phyloP scores from a whole-genome alignment of 1,284 basidiomycete genomes.

The Sporisorium graminicola region DNA sequence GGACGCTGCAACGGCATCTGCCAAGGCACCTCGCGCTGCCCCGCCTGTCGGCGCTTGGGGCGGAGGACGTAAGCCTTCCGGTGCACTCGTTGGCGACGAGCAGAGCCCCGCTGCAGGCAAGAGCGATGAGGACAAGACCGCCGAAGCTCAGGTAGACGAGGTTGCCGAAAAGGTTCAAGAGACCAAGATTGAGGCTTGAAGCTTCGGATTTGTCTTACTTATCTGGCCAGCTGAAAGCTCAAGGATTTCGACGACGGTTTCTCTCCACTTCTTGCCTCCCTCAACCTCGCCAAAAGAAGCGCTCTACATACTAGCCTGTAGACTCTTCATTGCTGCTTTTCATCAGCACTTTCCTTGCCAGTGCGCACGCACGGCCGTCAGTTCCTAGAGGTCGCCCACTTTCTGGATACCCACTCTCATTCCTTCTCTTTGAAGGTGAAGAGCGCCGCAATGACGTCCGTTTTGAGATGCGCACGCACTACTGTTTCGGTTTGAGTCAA shows the following conservation, averaged over 20 bases:
- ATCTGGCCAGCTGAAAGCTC: not conserved
- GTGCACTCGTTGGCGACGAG: slow-evolving; percentile 49
- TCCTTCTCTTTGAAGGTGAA: slow-evolving; percentile 13
- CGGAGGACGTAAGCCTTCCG: slow-evolving; percentile 58
- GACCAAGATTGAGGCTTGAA: slow-evolving; percentile 44
- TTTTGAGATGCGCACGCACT: slow-evolving; percentile 16
- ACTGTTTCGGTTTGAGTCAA: slow-evolving; percentile 7
- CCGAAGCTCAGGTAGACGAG: slow-evolving; percentile 41
- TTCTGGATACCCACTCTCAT: slow-evolving; percentile 38
- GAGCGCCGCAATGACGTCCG: slow-evolving; percentile 7
- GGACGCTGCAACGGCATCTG: slow-evolving; percentile 21
- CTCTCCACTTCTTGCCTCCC: not conserved
- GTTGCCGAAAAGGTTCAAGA: slow-evolving; percentile 44
- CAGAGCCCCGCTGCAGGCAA: slow-evolving; percentile 13
- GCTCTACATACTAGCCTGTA: slow-evolving; percentile 4
- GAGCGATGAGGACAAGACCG: slow-evolving; percentile 13
- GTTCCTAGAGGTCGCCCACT: not conserved
- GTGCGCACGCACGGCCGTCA: slow-evolving; percentile 2
- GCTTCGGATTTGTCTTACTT: not conserved
- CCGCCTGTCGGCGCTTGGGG: slow-evolving; percentile 62
- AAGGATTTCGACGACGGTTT: not conserved
- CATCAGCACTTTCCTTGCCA: slow-evolving; percentile 7
- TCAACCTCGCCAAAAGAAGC: slow-evolving; percentile 29
- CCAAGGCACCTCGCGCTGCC: slow-evolving; percentile 35
- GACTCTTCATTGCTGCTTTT: slow-evolving; percentile 26